A percentile compares a stretch with the other conserved stretches of the same genome.
Evolutionary conservation across 106 monocot genomes (phyloP).

Genomic region (Gastrodia elata): DNA sequence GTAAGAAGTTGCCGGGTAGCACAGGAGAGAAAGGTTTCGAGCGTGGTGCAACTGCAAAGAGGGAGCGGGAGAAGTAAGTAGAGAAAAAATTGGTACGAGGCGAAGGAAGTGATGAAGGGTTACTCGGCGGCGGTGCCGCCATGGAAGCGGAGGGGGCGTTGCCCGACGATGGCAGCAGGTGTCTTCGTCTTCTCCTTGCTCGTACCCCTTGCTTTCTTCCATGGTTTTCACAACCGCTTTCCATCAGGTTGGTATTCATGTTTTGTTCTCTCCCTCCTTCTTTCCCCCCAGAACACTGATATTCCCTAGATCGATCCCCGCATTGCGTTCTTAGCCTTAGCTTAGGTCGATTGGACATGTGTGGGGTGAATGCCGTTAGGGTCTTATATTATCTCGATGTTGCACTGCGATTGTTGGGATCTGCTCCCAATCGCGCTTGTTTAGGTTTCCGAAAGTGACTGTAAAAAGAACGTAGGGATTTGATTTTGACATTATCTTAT

Average conservation of each 20-base stretch:
- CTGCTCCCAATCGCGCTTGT: neutral
- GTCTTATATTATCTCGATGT: neutral
- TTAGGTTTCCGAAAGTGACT: neutral
- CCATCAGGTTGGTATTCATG: slow-evolving; percentile 13
- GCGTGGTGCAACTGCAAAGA: neutral
- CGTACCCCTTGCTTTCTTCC: slow-evolving; percentile 41
- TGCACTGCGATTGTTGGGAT: slow-evolving; percentile 1
- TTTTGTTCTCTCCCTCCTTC: neutral
- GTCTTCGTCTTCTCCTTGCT: slow-evolving; percentile 44
- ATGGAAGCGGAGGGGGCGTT: slow-evolving; percentile 41
- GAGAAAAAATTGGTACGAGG: neutral
- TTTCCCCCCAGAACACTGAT: neutral
- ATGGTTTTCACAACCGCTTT: slow-evolving; percentile 28
- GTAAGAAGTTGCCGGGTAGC: slow-evolving; percentile 1
- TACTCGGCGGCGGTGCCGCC: slow-evolving; percentile 10
- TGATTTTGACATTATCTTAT: neutral
- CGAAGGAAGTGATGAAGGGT: slow-evolving; percentile 15
- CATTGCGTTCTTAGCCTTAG: neutral
- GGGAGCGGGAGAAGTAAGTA: neutral
- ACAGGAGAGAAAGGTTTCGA: neutral
- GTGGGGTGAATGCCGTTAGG: neutral
- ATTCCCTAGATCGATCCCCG: slow-evolving; percentile 4
- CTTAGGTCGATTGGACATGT: neutral
- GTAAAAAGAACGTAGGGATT: no score
- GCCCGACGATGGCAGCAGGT: slow-evolving; percentile 23